A percentile compares a stretch with the other conserved stretches of the same genome.
Conservation (phyloP, 169 alveolate species). For the Plasmodium billcollinsi region DNA sequence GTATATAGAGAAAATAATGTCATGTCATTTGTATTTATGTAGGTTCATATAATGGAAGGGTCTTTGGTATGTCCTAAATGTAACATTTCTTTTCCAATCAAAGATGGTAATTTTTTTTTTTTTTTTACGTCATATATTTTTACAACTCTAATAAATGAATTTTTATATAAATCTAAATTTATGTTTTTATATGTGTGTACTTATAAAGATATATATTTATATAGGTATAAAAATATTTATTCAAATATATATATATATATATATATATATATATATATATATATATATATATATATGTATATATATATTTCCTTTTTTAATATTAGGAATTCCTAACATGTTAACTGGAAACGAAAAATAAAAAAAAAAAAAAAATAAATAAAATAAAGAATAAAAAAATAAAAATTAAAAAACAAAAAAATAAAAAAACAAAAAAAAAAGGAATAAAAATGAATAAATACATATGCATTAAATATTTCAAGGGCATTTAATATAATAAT, state of each 20-base stretch:
- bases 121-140: neutral
- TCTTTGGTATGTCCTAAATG: slow-evolving; percentile 84
- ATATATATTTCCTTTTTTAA: neutral
- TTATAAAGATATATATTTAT: slow-evolving; percentile 6
- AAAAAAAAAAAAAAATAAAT: neutral
- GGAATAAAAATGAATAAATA: neutral
- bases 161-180: neutral
- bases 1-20: neutral
- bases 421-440: slow-evolving; percentile 1
- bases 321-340: slow-evolving; percentile 69
- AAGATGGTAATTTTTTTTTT: slow-evolving; percentile 78
- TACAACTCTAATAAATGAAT: neutral
- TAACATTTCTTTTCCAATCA: slow-evolving; percentile 78
- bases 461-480: neutral
- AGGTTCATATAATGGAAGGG: slow-evolving; percentile 85
- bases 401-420: too few relatives aligned
- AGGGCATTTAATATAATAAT: slow-evolving; percentile 46
- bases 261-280: neutral
- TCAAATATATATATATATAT: neutral
- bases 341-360: slow-evolving; percentile 51
- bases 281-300: neutral
- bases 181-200: slow-evolving; percentile 8
- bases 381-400: too few relatives aligned
- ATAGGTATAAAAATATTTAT: neutral
- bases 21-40: slow-evolving; percentile 21